Evolutionary conservation across 2,329 filamentous ascomycete species (phyloP), one percentile per base, ranked within the genome.

Genomic region (Metarhizium brunneum): DNA sequence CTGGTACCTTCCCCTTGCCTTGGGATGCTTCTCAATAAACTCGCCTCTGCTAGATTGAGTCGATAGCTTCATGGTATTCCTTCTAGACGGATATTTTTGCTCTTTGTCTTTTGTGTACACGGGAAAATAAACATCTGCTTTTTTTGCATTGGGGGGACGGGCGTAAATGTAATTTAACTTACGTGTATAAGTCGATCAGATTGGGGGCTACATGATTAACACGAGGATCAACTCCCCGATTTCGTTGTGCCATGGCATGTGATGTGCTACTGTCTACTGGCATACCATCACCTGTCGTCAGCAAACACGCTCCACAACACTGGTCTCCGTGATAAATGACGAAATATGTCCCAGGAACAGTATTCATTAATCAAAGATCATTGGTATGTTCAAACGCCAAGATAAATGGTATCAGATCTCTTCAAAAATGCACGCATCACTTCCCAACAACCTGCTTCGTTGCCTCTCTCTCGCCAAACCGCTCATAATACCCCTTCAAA

Each of bases 1-100:
- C 88, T 11, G 82, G 85, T 53, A 88, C 85, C 1, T 90, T 89
- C 65, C 80, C 84, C 3, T 71, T 89, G 61, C 87, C 87, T 11
- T 90, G 86, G 86, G 77, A 81, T 53, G 67, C 72, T 49, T 63
- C 63, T 29, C 61, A 66, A 60, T 71, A 16, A 20, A 6, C 6
- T 45, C 6, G n/a, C 2, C 42, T 20, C 5, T 6, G 42, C 16
- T 11, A 45, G 42, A 18, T 14, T 13, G 14, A 42, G 40, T 6
- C 14, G 13, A 18, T 16, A 13, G 32, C 32, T 42, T 14, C n/a
- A 18, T 42, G 40, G 25, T 25, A 6, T 43, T 45, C 2, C 2
- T 25, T 45, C 20, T 45, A 20, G 42, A 45, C 11, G 42, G 42
- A 18, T 43, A 43, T 43, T 18, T 43, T n/a, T 43, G 6, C 6